phyloP scores from a whole-genome alignment of 805 yeast species.

The Ogataea neopini region DNA sequence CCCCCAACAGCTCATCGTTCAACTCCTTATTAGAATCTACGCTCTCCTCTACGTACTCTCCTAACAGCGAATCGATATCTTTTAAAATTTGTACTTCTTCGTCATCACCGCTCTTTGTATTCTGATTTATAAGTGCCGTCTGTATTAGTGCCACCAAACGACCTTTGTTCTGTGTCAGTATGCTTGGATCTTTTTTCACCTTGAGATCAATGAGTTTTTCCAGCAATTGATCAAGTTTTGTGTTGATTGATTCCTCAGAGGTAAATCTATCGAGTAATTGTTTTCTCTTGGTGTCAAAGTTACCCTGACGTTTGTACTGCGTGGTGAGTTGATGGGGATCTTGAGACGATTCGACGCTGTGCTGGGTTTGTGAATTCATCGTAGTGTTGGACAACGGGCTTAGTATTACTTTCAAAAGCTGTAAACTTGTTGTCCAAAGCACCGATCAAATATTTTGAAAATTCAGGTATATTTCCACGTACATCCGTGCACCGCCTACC shows the following conservation, averaged over 20 bases:
- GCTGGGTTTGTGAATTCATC: too few relatives aligned
- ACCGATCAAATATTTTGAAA: too few relatives aligned
- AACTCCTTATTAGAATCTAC: constrained; percentile 19
- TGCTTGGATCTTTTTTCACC: constrained; percentile 48
- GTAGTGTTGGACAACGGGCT: too few relatives aligned
- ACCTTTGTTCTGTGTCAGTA: constrained; percentile 49
- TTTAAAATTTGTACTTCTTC: constrained; percentile 20
- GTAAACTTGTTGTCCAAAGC: too few relatives aligned
- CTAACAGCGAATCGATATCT: constrained; percentile 23
- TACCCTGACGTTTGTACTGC: constrained; percentile 49
- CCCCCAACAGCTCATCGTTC: constrained; percentile 14
- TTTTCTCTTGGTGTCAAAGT: constrained; percentile 48
- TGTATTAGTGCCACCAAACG: constrained; percentile 53
- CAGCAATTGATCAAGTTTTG: constrained; percentile 11
- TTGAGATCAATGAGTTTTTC: constrained; percentile 45
- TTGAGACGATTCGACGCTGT: too few relatives aligned
- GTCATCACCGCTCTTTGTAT: constrained; percentile 11
- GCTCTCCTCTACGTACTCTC: constrained; percentile 19
- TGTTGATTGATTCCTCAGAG: constrained; percentile 14
- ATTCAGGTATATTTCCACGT: background rate
- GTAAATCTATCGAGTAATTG: constrained; percentile 43
- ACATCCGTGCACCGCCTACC: background rate
- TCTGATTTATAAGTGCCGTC: constrained; percentile 43
- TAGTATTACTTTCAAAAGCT: too few relatives aligned
- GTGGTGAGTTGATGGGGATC: constrained; percentile 32